Evolutionary conservation across 2,329 filamentous ascomycete species (phyloP), one percentile per base, ranked within the genome.

Genomic region (Fusarium neocosmosporiellum): DNA sequence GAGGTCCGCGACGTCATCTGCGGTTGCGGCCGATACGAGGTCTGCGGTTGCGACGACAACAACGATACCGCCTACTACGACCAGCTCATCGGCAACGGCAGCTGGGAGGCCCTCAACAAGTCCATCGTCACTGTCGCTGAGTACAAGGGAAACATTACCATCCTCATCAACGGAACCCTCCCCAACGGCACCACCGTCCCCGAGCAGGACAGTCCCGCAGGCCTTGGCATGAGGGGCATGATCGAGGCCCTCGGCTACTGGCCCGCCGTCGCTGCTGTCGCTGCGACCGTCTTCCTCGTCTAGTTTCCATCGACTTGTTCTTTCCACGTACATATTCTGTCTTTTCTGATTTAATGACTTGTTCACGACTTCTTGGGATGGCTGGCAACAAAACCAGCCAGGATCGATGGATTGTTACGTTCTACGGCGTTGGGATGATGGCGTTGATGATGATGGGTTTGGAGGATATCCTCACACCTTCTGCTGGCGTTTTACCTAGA

Each of bases 141-240:
- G 24, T 80, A 92, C 69, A 91, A 93, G 64, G 90, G 90, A 58
- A 92, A 87, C 2, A 82, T 82, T 70, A 91, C 89, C 1, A 87
- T 96, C 39, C 84, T 93, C 33, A 83, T 96, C 79, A 94, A 95
- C 79, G 94, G 94, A n/a, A 93, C 92, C 0, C 83, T 96, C 5
- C 88, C 91, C 78, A 94, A 95, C 77, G 94, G 89, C 57, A 93
- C 91, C 1, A 91, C 89, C 0, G 85, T 87, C 1, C 68, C 84
- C 7, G 55, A 69, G 16, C 79, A 79, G 5, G 79, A 85, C 9
- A 80, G 72, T 34, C 54, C 11, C 22, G 82, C 81, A n/a, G 83
- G 73, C 22, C 72, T 69, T 4, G 77, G 81, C 33, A 69, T 84
- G 69, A 73, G 71, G 14, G 73, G 73, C 2, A 60, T 86, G 43